Conservation (phyloP, 768 basidiomycete species). For the Amanita inopinata region DNA sequence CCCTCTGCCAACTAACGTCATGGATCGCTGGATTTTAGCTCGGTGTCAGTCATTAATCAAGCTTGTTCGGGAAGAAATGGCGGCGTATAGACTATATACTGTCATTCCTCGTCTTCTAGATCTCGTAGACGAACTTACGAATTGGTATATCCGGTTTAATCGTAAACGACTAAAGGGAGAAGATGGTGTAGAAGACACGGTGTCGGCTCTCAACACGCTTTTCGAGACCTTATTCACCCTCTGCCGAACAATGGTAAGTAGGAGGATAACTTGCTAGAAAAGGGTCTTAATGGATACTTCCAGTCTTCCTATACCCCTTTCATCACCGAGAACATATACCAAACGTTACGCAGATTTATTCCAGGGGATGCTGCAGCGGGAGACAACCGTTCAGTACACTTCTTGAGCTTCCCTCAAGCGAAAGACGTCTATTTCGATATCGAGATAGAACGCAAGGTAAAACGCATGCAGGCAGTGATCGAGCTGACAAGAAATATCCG, state of each 20-base stretch:
- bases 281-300: neutral
- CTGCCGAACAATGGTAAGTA: slow-evolving; percentile 82
- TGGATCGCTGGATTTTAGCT: slow-evolving; percentile 98
- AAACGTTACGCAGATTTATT: slow-evolving; percentile 78
- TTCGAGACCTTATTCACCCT: slow-evolving; percentile 94
- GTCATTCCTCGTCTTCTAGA: slow-evolving; percentile 92
- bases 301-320: slow-evolving; percentile 98
- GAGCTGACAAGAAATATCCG: slow-evolving; percentile 85
- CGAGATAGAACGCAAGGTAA: slow-evolving; percentile 88
- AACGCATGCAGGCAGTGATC: slow-evolving; percentile 92
- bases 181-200: slow-evolving; percentile 81
- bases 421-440: slow-evolving; percentile 93
- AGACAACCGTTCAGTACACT: slow-evolving; percentile 91
- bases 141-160: slow-evolving; percentile 99
- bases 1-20: slow-evolving; percentile 79
- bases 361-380: slow-evolving; percentile 60
- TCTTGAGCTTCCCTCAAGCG: slow-evolving; percentile 86
- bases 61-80: slow-evolving; percentile 91
- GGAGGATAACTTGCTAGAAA: neutral
- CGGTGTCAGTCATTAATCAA: slow-evolving; percentile 95
- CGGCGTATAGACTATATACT: slow-evolving; percentile 93
- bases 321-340: slow-evolving; percentile 94
- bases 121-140: slow-evolving; percentile 92
- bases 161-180: slow-evolving; percentile 92
- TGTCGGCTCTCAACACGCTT: slow-evolving; percentile 84